Conservation (phyloP, 345 rosid species). For the Microthlaspi erraticum region DNA sequence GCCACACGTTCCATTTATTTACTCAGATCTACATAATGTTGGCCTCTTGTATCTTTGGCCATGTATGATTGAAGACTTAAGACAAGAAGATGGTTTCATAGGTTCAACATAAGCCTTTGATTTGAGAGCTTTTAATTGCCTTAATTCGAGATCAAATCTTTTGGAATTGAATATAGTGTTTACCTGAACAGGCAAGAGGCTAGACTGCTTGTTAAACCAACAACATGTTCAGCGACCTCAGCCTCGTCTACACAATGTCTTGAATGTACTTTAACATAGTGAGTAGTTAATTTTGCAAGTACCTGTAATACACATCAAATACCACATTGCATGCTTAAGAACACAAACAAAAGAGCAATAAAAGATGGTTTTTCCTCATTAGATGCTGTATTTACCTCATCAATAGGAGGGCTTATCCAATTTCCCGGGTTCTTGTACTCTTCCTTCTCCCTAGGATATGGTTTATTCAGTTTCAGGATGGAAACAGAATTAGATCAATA, state of each 20-base stretch:
- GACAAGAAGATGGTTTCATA: neutral
- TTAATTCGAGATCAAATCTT: neutral
- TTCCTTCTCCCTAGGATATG: constrained; percentile 70
- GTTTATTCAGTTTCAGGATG: constrained; percentile 27
- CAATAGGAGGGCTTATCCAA: constrained; percentile 84
- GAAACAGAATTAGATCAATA: neutral
- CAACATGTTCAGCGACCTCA: constrained; percentile 89
- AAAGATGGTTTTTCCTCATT: neutral
- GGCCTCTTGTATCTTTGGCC: neutral
- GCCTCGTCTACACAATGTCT: constrained; percentile 93
- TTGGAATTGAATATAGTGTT: neutral
- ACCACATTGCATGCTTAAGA: neutral
- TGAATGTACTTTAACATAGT: constrained; percentile 70
- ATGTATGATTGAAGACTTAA: too few species aligned
- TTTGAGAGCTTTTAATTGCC: neutral
- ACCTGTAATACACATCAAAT: constrained; percentile 49
- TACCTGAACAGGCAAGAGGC: constrained; percentile 92
- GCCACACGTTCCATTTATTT: too few species aligned
- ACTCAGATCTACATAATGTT: neutral
- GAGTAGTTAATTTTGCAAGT: constrained; percentile 76
- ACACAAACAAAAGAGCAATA: neutral
- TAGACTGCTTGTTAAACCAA: constrained; percentile 79
- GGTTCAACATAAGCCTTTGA: constrained; percentile 1
- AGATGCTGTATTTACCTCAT: constrained; percentile 61
- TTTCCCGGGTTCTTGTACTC: constrained; percentile 72